Evolutionary conservation across 352 stramenopile species (phyloP).

Genomic region (Globisporangium apiculatum): DNA sequence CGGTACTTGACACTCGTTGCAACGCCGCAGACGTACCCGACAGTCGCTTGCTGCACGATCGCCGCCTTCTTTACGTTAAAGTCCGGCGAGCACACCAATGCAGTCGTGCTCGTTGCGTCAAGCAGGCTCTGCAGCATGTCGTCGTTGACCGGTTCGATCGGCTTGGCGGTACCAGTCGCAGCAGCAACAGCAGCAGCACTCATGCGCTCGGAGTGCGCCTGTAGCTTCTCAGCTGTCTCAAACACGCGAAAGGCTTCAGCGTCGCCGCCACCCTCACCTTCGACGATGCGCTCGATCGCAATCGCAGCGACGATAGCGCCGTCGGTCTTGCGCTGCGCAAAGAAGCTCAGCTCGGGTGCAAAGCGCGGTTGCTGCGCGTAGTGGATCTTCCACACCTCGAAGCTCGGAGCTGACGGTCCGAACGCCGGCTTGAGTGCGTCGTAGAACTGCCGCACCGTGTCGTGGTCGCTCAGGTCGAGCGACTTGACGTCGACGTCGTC

Average conservation of each 20-base stretch:
- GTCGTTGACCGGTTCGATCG: neutral
- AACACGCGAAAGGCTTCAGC: neutral
- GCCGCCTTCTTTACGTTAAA: neutral
- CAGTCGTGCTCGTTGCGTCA: neutral
- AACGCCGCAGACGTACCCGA: conserved; percentile 9
- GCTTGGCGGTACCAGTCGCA: neutral
- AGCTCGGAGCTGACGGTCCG: conserved; percentile 4
- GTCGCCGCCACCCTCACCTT: neutral
- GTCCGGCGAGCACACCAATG: neutral
- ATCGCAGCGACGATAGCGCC: neutral
- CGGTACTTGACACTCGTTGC: conserved; percentile 5
- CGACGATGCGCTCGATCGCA: conserved; percentile 3
- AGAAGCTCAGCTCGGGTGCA: conserved; percentile 14
- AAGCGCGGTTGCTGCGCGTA: conserved; percentile 14
- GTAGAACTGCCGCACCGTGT: conserved; percentile 19
- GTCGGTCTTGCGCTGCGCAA: conserved; percentile 4
- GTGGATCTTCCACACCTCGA: conserved; percentile 13
- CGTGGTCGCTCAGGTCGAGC: conserved; percentile 38
- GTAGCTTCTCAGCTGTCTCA: neutral
- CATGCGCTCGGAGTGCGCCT: neutral
- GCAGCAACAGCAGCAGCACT: neutral
- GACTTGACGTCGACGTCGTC: conserved; percentile 35
- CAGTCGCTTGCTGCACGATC: neutral
- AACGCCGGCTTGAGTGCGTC: conserved; percentile 11
- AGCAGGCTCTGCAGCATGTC: neutral